Evolutionary conservation across 2,329 filamentous ascomycete genomes (phyloP).

Genomic region (Sclerotinia sclerotiorum): DNA sequence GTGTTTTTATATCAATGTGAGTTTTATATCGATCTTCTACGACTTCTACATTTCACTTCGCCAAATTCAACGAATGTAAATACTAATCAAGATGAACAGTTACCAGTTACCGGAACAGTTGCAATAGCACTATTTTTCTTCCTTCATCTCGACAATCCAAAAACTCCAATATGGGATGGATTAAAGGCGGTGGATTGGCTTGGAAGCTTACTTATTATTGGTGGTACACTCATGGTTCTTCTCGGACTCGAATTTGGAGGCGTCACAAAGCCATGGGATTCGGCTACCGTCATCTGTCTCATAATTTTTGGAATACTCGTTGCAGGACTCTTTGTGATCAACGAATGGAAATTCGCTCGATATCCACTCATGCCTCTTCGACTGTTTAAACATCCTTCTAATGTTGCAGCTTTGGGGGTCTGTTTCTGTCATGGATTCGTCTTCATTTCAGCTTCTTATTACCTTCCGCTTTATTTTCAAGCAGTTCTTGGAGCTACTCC

Average conservation of each 20-base stretch:
- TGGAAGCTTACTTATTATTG: constrained; percentile 61
- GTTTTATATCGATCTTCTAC: background rate
- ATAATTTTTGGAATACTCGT: constrained; percentile 62
- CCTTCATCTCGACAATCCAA: constrained; percentile 65
- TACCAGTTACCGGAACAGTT: constrained; percentile 24
- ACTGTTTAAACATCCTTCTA: constrained; percentile 67
- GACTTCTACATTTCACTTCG: background rate
- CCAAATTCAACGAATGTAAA: background rate
- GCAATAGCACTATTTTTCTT: constrained; percentile 60
- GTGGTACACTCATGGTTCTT: constrained; percentile 80
- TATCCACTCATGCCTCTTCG: constrained; percentile 77
- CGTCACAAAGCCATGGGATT: constrained; percentile 60
- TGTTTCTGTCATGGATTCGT: constrained; percentile 71
- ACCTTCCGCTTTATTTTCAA: constrained; percentile 70
- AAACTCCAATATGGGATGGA: constrained; percentile 60
- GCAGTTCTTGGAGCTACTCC: constrained; percentile 47
- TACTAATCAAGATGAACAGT: constrained; percentile 1
- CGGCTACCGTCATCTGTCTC: constrained; percentile 42
- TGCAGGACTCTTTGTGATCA: constrained; percentile 61
- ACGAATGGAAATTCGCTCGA: constrained; percentile 70
- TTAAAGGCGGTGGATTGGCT: constrained; percentile 61
- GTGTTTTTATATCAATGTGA: constrained; percentile 47
- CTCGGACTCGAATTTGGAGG: constrained; percentile 85
- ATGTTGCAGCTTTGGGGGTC: constrained; percentile 62
- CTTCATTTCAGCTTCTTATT: constrained; percentile 34